A percentile compares a stretch with the other conserved stretches of the same genome.
phyloP scores from a whole-genome alignment of 78 protist genomes.

The Speleostelium caveatum region DNA sequence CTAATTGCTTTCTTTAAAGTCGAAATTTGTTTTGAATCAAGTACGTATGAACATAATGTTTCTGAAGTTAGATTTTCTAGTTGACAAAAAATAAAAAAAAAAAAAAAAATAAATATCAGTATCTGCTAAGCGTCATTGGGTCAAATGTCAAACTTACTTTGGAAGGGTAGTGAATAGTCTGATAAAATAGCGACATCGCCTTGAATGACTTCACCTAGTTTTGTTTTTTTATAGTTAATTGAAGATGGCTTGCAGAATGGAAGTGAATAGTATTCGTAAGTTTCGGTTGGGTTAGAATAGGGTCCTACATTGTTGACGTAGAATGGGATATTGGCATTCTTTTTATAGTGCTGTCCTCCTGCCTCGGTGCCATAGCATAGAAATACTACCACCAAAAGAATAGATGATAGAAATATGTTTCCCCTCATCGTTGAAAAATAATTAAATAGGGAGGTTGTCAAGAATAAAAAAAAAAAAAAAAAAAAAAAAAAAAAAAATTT shows the following conservation, averaged over 20 bases:
- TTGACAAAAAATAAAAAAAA: no score
- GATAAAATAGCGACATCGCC: constrained; percentile 91
- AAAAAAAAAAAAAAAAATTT: no score
- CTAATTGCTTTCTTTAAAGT: constrained; percentile 88
- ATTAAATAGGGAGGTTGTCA: background rate
- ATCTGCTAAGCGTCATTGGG: no score
- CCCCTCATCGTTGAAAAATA: background rate
- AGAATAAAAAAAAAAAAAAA: background rate
- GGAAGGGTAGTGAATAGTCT: constrained; percentile 72
- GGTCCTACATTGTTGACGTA: constrained; percentile 96
- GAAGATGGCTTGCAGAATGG: constrained; percentile 90
- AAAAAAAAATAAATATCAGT: no score
- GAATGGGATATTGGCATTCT: constrained; percentile 70
- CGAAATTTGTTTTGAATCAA: constrained; percentile 72
- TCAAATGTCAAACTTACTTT: constrained; percentile 71
- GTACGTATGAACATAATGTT: constrained; percentile 86
- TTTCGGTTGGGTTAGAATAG: constrained; percentile 95
- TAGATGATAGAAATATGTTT: background rate
- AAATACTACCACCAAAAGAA: background rate
- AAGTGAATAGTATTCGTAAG: constrained; percentile 92
- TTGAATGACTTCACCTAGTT: constrained; percentile 90
- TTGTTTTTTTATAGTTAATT: constrained; percentile 46
- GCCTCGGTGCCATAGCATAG: background rate
- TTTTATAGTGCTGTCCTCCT: constrained; percentile 34
- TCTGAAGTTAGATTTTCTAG: background rate